Conservation (phyloP, 164 flowering plant genomes). For the Sedum album region DNA sequence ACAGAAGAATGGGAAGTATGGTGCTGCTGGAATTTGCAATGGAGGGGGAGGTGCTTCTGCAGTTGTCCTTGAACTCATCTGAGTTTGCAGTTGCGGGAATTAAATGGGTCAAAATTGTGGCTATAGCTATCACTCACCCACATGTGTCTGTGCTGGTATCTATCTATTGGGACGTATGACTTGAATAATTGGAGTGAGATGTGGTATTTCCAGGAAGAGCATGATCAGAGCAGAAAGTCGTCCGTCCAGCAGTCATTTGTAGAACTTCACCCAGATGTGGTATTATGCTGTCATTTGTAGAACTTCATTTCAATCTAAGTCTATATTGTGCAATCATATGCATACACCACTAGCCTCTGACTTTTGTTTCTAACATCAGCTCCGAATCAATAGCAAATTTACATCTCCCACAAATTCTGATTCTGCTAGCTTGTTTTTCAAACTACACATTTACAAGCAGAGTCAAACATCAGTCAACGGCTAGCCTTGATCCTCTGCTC, state of each 20-base stretch:
- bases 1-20: constrained; percentile 49
- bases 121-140: background rate
- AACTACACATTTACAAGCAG: background rate
- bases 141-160: background rate
- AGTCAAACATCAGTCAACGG: background rate
- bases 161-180: background rate
- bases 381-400: background rate
- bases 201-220: background rate
- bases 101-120: background rate
- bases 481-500: background rate
- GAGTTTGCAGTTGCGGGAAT: constrained; percentile 11
- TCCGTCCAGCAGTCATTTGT: background rate
- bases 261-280: background rate
- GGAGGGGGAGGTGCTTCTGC: constrained; percentile 78
- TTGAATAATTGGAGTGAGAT: background rate
- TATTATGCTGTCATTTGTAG: too few species aligned
- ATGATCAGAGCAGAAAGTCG: background rate
- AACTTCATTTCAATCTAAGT: background rate
- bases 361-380: background rate
- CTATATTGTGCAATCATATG: background rate
- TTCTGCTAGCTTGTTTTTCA: background rate
- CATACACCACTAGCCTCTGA: background rate
- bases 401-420: background rate
- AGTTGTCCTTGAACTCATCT: constrained; percentile 47
- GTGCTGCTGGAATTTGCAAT: constrained; percentile 60